These are phyloP conservation scores for Epichloe sibirici DNA, from an alignment of 2,329 filamentous ascomycete species.

Conservation along the genomic window DNA sequence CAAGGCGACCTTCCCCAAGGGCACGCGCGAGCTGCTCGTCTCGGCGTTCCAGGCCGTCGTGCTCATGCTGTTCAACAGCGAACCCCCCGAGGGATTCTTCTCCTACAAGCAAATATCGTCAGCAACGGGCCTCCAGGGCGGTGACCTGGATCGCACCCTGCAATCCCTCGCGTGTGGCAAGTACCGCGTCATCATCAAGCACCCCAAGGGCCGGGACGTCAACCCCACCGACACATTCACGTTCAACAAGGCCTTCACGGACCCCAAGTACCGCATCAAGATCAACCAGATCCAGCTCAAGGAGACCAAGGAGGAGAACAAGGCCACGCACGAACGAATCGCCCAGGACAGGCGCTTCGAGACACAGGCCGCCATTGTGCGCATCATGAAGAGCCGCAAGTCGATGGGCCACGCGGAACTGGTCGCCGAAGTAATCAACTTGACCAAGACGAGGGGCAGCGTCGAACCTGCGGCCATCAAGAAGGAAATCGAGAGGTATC, in stretches of 20 bases:
- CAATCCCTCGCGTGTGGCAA: slow-evolving; percentile 92
- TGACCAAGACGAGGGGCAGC: slow-evolving; percentile 76
- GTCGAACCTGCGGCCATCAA: slow-evolving; percentile 84
- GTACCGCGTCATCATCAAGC: slow-evolving; percentile 70
- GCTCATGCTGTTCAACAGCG: slow-evolving; percentile 76
- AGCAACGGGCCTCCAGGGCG: slow-evolving; percentile 61
- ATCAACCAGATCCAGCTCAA: slow-evolving; percentile 98
- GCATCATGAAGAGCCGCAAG: slow-evolving; percentile 95
- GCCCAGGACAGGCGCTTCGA: slow-evolving; percentile 86
- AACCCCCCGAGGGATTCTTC: slow-evolving; percentile 46
- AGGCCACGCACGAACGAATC: slow-evolving; percentile 83
- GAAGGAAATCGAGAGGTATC: slow-evolving; percentile 88
- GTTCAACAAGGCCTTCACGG: slow-evolving; percentile 64
- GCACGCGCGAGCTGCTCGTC: slow-evolving; percentile 77
- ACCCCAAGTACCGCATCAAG: slow-evolving; percentile 83
- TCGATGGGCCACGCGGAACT: slow-evolving; percentile 75
- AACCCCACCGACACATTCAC: slow-evolving; percentile 68
- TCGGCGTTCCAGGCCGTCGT: slow-evolving; percentile 89
- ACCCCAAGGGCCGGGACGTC: slow-evolving; percentile 75
- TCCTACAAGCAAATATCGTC: slow-evolving; percentile 64
- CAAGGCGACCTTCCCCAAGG: slow-evolving; percentile 66
- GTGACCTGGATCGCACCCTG: slow-evolving; percentile 76
- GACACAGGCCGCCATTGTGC: slow-evolving; percentile 90
- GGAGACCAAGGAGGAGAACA: slow-evolving; percentile 91
- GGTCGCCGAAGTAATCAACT: slow-evolving; percentile 81